Percentiles rank a stretch among this genome's conserved stretches.
Evolutionary conservation across 1,284 basidiomycete genomes (phyloP).

Genomic region (Cutaneotrichosporon spelunceum): DNA sequence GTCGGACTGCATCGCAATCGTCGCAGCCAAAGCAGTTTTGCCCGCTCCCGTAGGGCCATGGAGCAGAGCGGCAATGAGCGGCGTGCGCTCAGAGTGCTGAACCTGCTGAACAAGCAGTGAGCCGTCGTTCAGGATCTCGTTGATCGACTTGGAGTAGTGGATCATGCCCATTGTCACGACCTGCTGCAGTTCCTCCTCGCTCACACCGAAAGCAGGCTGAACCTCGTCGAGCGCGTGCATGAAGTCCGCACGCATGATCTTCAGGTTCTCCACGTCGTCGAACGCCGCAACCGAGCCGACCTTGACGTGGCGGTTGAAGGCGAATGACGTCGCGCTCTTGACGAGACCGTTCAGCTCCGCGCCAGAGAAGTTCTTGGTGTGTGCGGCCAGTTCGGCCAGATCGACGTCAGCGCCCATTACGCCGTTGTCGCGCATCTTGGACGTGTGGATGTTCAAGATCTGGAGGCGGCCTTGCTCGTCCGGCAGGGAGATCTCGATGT

Average conservation of each 20-base stretch:
- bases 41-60: conserved; percentile 89
- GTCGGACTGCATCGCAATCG: conserved; percentile 85
- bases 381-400: conserved; percentile 72
- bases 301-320: conserved; percentile 96
- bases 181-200: conserved; percentile 91
- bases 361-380: conserved; percentile 97
- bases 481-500: conserved; percentile 98
- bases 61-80: conserved; percentile 83
- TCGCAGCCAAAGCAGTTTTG: conserved; percentile 93
- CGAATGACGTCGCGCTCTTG: conserved; percentile 97
- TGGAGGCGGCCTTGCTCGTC: conserved; percentile 90
- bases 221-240: conserved; percentile 90
- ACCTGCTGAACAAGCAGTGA: conserved; percentile 94
- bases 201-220: conserved; percentile 94
- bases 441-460: conserved; percentile 93
- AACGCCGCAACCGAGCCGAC: conserved; percentile 96
- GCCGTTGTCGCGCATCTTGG: conserved; percentile 86
- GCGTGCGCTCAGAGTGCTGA: conserved; percentile 81
- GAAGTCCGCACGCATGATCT: conserved; percentile 86
- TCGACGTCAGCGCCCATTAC: conserved; percentile 90
- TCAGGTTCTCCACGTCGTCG: conserved; percentile 89
- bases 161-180: conserved; percentile 98
- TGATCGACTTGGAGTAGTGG: conserved; percentile 76
- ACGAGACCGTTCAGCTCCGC: conserved; percentile 95
- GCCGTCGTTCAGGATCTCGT: conserved; percentile 81